Evolutionary conservation across 352 stramenopile species (phyloP), one percentile per base, ranked within the genome.

Genomic region (Pythium monospermum): DNA sequence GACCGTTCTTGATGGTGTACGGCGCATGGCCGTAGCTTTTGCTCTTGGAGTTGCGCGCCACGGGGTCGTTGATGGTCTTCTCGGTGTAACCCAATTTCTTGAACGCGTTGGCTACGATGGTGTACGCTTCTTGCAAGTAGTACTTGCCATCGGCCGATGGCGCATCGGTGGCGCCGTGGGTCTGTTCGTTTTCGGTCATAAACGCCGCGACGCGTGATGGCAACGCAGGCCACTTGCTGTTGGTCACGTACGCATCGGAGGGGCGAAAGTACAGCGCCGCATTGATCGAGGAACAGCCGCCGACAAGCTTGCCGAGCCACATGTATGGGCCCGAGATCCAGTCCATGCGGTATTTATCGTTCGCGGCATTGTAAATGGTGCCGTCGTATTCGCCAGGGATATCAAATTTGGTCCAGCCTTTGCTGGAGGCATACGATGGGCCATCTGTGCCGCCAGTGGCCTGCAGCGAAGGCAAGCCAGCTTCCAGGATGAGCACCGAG

Each of bases 251-350:
- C 12, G 56, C 44, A 37, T 84, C 63, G 1, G 73, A 66, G 0
- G 73, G 74, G n/a, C 79, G 72, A 45, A 92, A 80, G 67, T 90
- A 91, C 6, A 94, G 69, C 51, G 85, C 82, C 32, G 62, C 80
- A 49, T 96, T 95, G 59, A 93, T 85, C 12, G 71, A 81, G 16
- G 71, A 87, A 31, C 70, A 90, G 13, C 83, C 85, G 38, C 84
- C 85, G 0, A 95, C 61, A 19, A 81, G 64, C 55, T 91, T 91
- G 27, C 82, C 85, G 15, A 86, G 63, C 57, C 64, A 86, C 62
- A 75, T 68, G 51, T 76, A 68, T 11, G 49, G 33, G 40, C 64
- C 73, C 18, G 41, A 58, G 51, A 84, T 61, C 61, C 60, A 84
- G 36, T 86, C 69, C 6, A 76, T 59, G n/a, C 66, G 61, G 45